These are phyloP conservation scores for Exophiala sp. DNA, from an alignment of 2,329 filamentous ascomycete species.

Conservation along the genomic window DNA sequence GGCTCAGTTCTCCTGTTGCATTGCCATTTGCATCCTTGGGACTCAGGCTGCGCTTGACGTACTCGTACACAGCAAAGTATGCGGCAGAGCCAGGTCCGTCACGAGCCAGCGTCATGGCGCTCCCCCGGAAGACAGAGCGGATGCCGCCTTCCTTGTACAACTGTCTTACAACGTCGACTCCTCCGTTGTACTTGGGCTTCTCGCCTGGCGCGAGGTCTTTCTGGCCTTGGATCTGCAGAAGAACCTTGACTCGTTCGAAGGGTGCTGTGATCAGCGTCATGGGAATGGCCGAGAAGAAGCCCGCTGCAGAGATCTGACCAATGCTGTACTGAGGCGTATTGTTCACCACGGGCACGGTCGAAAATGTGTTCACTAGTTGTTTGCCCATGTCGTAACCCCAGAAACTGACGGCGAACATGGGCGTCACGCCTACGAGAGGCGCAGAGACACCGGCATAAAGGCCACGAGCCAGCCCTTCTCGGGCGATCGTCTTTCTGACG, in stretches of 20 bases:
- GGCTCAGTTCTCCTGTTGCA: slow-evolving; percentile 70
- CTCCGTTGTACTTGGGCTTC: slow-evolving; percentile 87
- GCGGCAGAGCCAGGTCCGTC: slow-evolving; percentile 91
- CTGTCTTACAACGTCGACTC: slow-evolving; percentile 85
- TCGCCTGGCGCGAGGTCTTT: slow-evolving; percentile 79
- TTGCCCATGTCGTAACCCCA: slow-evolving; percentile 96
- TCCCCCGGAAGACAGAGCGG: slow-evolving; percentile 87
- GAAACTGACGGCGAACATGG: slow-evolving; percentile 80
- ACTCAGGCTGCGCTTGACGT: slow-evolving; percentile 82
- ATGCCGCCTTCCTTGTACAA: slow-evolving; percentile 89
- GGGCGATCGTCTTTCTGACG: slow-evolving; percentile 79
- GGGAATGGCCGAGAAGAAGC: slow-evolving; percentile 96
- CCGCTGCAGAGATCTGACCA: slow-evolving; percentile 82
- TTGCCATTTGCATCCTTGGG: slow-evolving; percentile 74
- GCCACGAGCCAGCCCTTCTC: slow-evolving; percentile 74
- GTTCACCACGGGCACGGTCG: slow-evolving; percentile 61
- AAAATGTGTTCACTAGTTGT: slow-evolving; percentile 69
- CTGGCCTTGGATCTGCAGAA: slow-evolving; percentile 95
- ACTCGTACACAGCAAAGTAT: slow-evolving; percentile 97
- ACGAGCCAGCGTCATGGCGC: slow-evolving; percentile 82
- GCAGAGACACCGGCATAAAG: slow-evolving; percentile 97
- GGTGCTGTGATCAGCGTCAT: slow-evolving; percentile 98
- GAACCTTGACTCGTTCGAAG: slow-evolving; percentile 97
- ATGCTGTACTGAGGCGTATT: slow-evolving; percentile 66
- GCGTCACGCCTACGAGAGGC: slow-evolving; percentile 90